Percentiles rank a stretch among this genome's conserved stretches.
These are phyloP conservation scores for Xerocomus potaroensis DNA, from an alignment of 768 basidiomycete genomes.

Conservation along the genomic window DNA sequence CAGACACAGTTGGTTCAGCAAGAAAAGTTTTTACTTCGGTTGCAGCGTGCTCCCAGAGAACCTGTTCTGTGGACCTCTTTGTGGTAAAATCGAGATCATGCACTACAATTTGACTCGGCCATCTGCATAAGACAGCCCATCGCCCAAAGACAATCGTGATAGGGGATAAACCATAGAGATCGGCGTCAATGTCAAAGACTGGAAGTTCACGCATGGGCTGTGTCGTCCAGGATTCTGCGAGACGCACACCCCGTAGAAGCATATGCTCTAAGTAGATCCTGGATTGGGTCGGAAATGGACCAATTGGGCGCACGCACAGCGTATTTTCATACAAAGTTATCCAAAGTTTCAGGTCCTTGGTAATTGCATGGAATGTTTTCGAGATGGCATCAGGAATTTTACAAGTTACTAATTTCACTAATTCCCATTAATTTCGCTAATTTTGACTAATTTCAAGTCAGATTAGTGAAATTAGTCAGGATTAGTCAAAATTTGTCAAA, in stretches of 20 bases:
- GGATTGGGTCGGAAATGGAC: neutral
- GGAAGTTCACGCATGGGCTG: neutral
- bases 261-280: neutral
- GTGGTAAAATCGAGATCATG: neutral
- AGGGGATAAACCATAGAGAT: neutral
- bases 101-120: neutral
- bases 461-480: no score
- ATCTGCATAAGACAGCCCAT: neutral
- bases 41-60: neutral
- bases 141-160: constrained; percentile 6
- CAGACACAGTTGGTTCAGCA: neutral
- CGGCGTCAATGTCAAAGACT: neutral
- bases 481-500: no score
- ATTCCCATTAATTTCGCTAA: no score
- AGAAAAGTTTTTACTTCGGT: neutral
- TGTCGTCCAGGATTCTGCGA: constrained; percentile 6
- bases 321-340: neutral
- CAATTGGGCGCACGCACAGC: neutral
- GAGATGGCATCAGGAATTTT: no score
- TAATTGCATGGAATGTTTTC: neutral
- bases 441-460: no score
- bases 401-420: no score
- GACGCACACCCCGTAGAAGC: neutral
- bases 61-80: neutral
- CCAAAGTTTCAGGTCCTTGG: neutral